Base-by-base conservation (phyloP, 2,329 filamentous ascomycete species). In the Pseudogymnoascus sp. region DNA sequence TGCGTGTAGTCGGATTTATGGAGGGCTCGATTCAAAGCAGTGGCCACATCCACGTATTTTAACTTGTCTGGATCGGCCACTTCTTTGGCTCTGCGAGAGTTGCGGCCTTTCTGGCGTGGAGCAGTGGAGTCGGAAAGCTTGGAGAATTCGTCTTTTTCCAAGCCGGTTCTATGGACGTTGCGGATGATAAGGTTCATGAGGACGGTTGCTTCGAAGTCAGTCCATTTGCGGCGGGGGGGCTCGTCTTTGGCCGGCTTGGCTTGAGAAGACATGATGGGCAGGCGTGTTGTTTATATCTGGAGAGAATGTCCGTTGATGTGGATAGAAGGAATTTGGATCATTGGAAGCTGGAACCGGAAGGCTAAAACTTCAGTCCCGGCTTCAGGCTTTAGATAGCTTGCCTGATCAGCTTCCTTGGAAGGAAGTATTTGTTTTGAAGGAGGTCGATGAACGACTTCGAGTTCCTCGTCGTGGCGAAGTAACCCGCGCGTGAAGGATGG, bases 71-170 rank as follows among this genome's bases (percentile, higher is more conserved):
- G 47, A n/a, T 53, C n/a, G 25, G 14, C 25, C 2, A 53, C 47
- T 31, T 53, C 47, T 31, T 53, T 53, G 7, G 47, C 47, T 11
- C 47, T 53, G 8, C 47, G 47, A 18, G 47, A 5, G 25, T 53
- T 53, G 25, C 47, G 47, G 8, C 11, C 25, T n/a, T 53, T 53
- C 2, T 31, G 14, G 10, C 14, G 47, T 1, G 25, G 47, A 18
- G 47, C 47, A 6, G 47, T 53, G 25, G 25, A 53, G 25, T 53
- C 47, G 25, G 47, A n/a, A 6, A 53, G 47, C 47, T 53, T 53
- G 47, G 47, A 31, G 47, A 53, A 16, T 53, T 53, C 47, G 25
- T 53, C 47, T 16, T 53, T 53, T 53, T 53, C 47, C 25, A 53
- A 31, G 16, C 47, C 47, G 10, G 47, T 53, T 7, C 5, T 53